Evolutionary conservation across 2,329 filamentous ascomycete species (phyloP), one percentile per base, ranked within the genome.

Genomic region (Aspergillus hiratsukae): DNA sequence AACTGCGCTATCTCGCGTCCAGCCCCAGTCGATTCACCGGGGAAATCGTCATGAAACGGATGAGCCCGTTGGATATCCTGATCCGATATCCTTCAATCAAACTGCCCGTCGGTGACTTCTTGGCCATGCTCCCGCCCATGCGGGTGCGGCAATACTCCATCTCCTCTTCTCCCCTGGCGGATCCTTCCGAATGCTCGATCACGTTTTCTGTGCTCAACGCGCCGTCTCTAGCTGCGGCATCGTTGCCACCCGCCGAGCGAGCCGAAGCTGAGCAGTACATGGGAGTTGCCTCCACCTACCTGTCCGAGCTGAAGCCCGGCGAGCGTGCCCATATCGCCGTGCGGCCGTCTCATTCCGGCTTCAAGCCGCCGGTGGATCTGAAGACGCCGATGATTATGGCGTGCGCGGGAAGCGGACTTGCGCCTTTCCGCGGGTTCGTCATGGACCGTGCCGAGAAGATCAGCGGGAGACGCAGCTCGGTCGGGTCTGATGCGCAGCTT

Each of bases 131-230:
- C 0, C 87, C 88, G 1, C 87, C 89, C 0, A 89, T 94, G 85
- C 85, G 88, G 28, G 80, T 89, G 41, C 82, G 88, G n/a, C 87
- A 90, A 70, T 91, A 91, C 76, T 89, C 86, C 31, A 90, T 92
- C 66, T 91, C 88, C 0, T 91, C 88, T 0, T 90, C 88, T 0
- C 87, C 88, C 0, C 77, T 90, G 0, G 78, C 76, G 59, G 80
- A 86, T 59, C 77, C 82, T 0, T 75, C 74, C 10, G 78, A 78
- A 56, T 81, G 82, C 51, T 86, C 86, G 0, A 79, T 92, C 27
- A 91, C 87, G 3, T 91, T 88, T 74, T 80, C 81, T 3, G 80
- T 91, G 1, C 79, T 89, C 51, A 80, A 86, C 49, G 77, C 76
- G 2, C 80, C 82, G 0, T 80, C 85, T 0, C 62, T 78, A 7